Evolutionary conservation across 2,329 filamentous ascomycete species (phyloP).

Genomic region (Alternaria sp.): DNA sequence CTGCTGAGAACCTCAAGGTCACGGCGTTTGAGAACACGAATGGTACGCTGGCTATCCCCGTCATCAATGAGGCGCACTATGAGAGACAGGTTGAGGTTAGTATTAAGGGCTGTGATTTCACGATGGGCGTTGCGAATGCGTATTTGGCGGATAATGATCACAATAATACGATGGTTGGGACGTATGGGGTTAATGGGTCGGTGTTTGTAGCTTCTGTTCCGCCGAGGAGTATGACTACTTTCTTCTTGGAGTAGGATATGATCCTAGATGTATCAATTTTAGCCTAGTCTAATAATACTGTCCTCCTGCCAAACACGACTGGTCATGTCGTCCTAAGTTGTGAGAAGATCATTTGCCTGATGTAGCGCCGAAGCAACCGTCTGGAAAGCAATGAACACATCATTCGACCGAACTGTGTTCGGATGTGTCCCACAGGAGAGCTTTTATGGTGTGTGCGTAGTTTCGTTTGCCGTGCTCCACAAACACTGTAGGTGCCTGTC

Average conservation of each 20-base stretch:
- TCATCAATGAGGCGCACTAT: constrained; percentile 38
- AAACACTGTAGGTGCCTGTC: background rate
- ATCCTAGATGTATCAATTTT: background rate
- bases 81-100: constrained; percentile 8
- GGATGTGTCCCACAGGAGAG: background rate
- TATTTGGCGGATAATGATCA: constrained; percentile 12
- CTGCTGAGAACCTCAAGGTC: constrained; percentile 27
- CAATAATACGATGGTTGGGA: constrained; percentile 11
- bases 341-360: background rate
- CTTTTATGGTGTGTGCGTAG: background rate
- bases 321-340: background rate
- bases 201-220: background rate
- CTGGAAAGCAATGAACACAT: background rate
- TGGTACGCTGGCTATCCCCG: constrained; percentile 33
- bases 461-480: background rate
- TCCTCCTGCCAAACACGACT: background rate
- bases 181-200: background rate
- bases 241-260: constrained; percentile 5
- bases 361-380: background rate
- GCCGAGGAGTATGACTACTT: constrained; percentile 6
- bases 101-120: background rate
- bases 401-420: background rate
- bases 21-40: constrained; percentile 37
- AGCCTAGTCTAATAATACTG: background rate
- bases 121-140: background rate